Evolutionary conservation across 192 early-diverging fungal species (phyloP).

Genomic region (Backusella macrospora): DNA sequence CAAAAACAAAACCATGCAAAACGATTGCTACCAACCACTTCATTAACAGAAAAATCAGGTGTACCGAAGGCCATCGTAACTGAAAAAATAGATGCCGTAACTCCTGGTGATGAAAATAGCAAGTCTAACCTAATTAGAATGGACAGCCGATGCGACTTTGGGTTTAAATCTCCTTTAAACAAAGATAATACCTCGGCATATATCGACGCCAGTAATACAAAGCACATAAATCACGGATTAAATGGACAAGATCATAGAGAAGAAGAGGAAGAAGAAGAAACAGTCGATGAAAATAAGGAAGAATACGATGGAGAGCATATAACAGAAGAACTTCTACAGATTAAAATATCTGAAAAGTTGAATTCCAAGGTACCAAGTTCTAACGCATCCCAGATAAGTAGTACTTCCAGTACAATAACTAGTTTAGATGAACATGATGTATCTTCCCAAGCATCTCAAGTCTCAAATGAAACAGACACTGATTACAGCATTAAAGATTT

Average conservation of each 20-base stretch:
- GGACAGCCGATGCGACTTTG: neutral
- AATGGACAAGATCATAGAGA: neutral
- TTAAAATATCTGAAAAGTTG: neutral
- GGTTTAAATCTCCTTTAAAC: neutral
- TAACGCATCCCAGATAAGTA: neutral
- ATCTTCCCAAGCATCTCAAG: neutral
- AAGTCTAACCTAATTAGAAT: neutral
- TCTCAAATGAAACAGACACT: neutral
- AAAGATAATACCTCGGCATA: neutral
- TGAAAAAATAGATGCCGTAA: neutral
- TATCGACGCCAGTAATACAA: neutral
- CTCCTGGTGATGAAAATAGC: neutral
- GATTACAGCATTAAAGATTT: neutral
- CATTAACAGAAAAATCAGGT: neutral
- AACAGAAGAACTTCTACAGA: neutral
- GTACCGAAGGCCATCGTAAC: neutral
- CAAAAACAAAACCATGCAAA: conserved; percentile 1
- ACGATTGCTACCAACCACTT: conserved; percentile 13
- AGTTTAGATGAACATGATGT: neutral
- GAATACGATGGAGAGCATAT: neutral
- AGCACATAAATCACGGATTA: no score
- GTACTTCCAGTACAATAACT: neutral
- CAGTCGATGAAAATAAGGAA: neutral
- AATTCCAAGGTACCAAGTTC: neutral
- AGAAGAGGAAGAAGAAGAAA: neutral